Evolutionary conservation across 352 stramenopile genomes (phyloP).

Genomic region (Globisporangium uncinulatum): DNA sequence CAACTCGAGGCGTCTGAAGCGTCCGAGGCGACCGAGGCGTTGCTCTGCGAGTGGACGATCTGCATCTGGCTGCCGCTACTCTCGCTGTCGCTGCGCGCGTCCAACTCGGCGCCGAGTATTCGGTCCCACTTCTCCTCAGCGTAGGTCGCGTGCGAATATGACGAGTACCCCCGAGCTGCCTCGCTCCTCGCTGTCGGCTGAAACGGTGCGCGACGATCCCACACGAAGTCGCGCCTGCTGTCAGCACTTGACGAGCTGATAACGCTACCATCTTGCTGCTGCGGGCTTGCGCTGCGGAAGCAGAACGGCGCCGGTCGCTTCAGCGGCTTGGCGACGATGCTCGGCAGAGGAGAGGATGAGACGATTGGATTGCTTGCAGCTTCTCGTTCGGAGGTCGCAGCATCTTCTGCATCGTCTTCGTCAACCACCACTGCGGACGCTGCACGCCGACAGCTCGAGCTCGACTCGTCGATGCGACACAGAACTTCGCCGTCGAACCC

Average conservation of each 20-base stretch:
- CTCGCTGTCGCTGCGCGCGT: slow-evolving; percentile 8
- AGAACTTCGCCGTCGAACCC: slow-evolving; percentile 66
- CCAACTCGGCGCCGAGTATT: slow-evolving; percentile 43
- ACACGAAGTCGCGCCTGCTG: slow-evolving; percentile 10
- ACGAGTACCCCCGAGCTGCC: slow-evolving; percentile 1
- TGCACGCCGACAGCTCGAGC: slow-evolving; percentile 4
- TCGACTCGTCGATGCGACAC: slow-evolving; percentile 36
- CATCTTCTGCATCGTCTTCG: neutral
- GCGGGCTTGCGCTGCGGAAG: neutral
- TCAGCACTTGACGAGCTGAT: slow-evolving; percentile 5
- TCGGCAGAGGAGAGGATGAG: neutral
- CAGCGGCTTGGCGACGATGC: neutral
- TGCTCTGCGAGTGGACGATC: slow-evolving; percentile 7
- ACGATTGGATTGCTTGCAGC: neutral
- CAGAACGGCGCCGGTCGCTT: slow-evolving; percentile 11
- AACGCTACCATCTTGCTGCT: neutral
- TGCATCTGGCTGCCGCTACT: slow-evolving; percentile 8
- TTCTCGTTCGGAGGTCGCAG: neutral
- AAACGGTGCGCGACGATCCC: slow-evolving; percentile 6
- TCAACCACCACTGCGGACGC: neutral
- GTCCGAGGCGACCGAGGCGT: slow-evolving; percentile 1
- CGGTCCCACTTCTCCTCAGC: slow-evolving; percentile 75
- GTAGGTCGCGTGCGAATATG: slow-evolving; percentile 22
- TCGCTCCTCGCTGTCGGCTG: slow-evolving; percentile 7
- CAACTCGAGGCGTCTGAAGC: neutral